phyloP scores from a whole-genome alignment of 345 rosid species.

The Aegle marmelos region DNA sequence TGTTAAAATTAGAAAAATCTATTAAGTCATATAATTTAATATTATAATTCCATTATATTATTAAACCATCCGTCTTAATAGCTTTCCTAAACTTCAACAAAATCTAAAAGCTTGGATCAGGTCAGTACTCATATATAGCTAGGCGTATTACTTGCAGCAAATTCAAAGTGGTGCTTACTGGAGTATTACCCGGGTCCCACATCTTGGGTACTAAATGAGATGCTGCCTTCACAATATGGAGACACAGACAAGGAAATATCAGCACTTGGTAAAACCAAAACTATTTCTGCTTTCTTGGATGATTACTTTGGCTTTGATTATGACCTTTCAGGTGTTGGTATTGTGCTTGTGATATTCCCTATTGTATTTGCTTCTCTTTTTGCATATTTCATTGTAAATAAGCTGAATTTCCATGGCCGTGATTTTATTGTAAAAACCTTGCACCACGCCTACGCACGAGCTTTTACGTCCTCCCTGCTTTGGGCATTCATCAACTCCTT shows the following conservation, averaged over 20 bases:
- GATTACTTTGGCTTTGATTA: slow-evolving; percentile 30
- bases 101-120: too few relatives aligned
- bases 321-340: slow-evolving; percentile 24
- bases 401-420: slow-evolving; percentile 22
- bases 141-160: neutral
- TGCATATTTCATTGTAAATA: slow-evolving; percentile 25
- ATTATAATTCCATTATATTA: neutral
- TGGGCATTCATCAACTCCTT: too few relatives aligned
- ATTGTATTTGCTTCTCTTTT: slow-evolving; percentile 23
- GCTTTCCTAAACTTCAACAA: too few relatives aligned
- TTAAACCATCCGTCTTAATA: too few relatives aligned
- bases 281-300: slow-evolving; percentile 13
- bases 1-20: too few relatives aligned
- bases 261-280: slow-evolving; percentile 1
- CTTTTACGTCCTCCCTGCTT: too few relatives aligned
- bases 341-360: slow-evolving; percentile 18
- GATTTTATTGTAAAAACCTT: too few relatives aligned
- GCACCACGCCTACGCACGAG: too few relatives aligned
- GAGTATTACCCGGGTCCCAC: slow-evolving; percentile 33
- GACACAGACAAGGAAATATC: slow-evolving; percentile 9
- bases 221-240: slow-evolving; percentile 24
- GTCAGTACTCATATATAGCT: too few relatives aligned
- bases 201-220: slow-evolving; percentile 33
- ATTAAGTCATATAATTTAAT: too few relatives aligned
- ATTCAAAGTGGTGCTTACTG: slow-evolving; percentile 41